phyloP scores from a whole-genome alignment of 2,329 filamentous ascomycete species.

The Pseudogymnoascus pannorum region DNA sequence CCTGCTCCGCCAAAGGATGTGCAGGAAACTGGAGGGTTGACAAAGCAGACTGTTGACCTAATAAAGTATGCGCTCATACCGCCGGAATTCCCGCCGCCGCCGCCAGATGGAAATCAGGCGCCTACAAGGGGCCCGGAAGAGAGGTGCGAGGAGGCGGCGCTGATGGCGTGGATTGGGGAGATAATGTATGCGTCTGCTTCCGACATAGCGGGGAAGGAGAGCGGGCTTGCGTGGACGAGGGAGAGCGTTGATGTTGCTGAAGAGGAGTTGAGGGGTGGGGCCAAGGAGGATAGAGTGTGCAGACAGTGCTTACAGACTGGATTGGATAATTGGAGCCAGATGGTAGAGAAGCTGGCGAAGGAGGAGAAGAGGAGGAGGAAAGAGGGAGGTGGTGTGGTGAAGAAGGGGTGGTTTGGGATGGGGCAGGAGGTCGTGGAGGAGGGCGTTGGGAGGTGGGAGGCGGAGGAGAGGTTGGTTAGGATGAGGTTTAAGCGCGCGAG shows the following conservation, averaged over 20 bases:
- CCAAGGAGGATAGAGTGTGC: slow-evolving; percentile 50
- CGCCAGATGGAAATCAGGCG: slow-evolving; percentile 60
- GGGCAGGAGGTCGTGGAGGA: slow-evolving; percentile 19
- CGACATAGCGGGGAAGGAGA: slow-evolving; percentile 42
- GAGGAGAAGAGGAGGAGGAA: slow-evolving; percentile 28
- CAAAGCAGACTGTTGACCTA: slow-evolving; percentile 24
- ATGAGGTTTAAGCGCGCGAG: slow-evolving; percentile 24
- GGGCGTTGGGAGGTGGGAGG: slow-evolving; percentile 28
- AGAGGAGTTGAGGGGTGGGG: slow-evolving; percentile 42
- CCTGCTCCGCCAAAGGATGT: slow-evolving; percentile 23
- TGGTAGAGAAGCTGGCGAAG: slow-evolving; percentile 57
- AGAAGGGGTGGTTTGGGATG: slow-evolving; percentile 24
- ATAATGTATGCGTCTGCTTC: slow-evolving; percentile 70
- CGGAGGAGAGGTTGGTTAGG: slow-evolving; percentile 27
- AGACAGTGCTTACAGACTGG: slow-evolving; percentile 70
- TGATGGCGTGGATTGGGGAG: slow-evolving; percentile 89
- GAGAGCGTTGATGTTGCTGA: slow-evolving; percentile 79
- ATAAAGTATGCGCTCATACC: slow-evolving; percentile 34
- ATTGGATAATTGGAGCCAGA: slow-evolving; percentile 73
- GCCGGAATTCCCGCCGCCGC: slow-evolving; percentile 63
- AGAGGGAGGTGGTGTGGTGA: slow-evolving; percentile 2
- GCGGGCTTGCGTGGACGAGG: slow-evolving; percentile 81
- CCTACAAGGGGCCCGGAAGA: slow-evolving; percentile 58
- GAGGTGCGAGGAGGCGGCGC: slow-evolving; percentile 74
- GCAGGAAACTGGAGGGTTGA: slow-evolving; percentile 18